phyloP scores from a whole-genome alignment of 345 rosid genomes.

The Psidium guajava region DNA sequence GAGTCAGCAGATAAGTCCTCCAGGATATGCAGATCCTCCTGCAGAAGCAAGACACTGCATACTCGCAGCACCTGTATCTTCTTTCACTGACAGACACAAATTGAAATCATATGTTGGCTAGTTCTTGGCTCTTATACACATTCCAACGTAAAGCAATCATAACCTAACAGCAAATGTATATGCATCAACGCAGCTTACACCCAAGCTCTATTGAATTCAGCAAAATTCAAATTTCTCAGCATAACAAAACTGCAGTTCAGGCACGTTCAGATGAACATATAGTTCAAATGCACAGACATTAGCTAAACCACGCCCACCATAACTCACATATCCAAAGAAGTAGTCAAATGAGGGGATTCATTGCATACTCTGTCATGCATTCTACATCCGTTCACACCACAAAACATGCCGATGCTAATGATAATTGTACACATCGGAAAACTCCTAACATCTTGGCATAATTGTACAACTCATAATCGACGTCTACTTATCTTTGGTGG shows the following conservation, averaged over 20 bases:
- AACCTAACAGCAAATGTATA: neutral
- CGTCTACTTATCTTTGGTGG: constrained; percentile 66
- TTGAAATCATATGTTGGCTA: neutral
- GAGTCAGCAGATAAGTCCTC: neutral
- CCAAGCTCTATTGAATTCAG: neutral
- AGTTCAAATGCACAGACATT: neutral
- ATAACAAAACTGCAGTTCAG: neutral
- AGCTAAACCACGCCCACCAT: neutral
- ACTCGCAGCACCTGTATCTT: neutral
- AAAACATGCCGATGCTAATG: neutral
- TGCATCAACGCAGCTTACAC: neutral
- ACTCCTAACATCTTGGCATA: neutral
- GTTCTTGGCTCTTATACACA: neutral
- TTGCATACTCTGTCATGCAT: neutral
- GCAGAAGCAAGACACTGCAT: neutral
- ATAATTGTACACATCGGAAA: neutral
- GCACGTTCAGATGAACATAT: neutral
- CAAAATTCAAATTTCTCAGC: neutral
- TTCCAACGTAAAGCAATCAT: neutral
- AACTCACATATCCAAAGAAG: neutral
- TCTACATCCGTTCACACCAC: neutral
- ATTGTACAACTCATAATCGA: neutral
- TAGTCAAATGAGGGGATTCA: neutral
- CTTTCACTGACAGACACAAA: neutral
- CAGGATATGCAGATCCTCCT: neutral